phyloP scores from a whole-genome alignment of 1,139 yeast genomes.

The Ogataea hybrid region DNA sequence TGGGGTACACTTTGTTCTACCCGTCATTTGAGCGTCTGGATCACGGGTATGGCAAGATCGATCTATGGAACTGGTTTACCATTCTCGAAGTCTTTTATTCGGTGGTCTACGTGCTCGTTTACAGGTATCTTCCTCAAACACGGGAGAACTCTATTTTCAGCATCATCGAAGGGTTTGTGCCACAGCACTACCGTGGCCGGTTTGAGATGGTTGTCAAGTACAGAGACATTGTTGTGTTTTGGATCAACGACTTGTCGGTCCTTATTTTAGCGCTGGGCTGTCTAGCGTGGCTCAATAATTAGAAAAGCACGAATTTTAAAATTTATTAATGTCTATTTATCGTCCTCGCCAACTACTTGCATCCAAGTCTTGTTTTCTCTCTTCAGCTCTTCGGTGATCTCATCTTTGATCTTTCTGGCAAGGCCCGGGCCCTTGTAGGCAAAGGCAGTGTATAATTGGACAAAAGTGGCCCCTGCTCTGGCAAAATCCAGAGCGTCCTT shows the following conservation, averaged over 20 bases:
- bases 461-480: slow-evolving; percentile 87
- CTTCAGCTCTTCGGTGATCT: slow-evolving; percentile 61
- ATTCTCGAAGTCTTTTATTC: slow-evolving; percentile 31
- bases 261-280: slow-evolving; percentile 39
- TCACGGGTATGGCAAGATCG: slow-evolving; percentile 22
- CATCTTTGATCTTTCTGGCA: slow-evolving; percentile 75
- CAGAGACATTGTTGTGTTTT: slow-evolving; percentile 38
- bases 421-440: slow-evolving; percentile 94
- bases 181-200: slow-evolving; percentile 22
- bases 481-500: slow-evolving; percentile 90
- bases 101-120: slow-evolving; percentile 33
- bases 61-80: slow-evolving; percentile 31
- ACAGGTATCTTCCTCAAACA: slow-evolving; percentile 30
- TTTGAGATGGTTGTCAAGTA: slow-evolving; percentile 33
- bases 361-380: slow-evolving; percentile 83
- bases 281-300: slow-evolving; percentile 11
- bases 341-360: slow-evolving; percentile 64
- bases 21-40: slow-evolving; percentile 17
- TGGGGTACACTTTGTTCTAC: slow-evolving; percentile 14
- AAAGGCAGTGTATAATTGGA: slow-evolving; percentile 84
- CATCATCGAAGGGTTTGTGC: slow-evolving; percentile 27
- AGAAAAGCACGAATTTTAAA: not conserved
- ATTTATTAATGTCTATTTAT: slow-evolving; percentile 16
- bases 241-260: slow-evolving; percentile 40
- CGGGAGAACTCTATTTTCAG: slow-evolving; percentile 13